Evolutionary conservation across 345 rosid genomes (phyloP).

Genomic region (Atalantia buxifolia): DNA sequence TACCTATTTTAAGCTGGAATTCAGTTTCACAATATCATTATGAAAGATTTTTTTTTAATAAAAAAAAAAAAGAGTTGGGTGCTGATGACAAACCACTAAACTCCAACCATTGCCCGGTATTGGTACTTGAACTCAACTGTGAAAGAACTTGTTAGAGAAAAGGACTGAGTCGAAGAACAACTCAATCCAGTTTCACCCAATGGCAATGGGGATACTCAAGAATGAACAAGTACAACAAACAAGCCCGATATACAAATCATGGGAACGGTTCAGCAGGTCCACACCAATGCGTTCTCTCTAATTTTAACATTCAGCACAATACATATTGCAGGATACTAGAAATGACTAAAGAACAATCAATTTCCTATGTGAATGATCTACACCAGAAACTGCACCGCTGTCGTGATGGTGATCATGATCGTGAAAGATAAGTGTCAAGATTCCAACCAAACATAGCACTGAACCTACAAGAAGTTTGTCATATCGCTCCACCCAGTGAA

Average conservation of each 20-base stretch:
- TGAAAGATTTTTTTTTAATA: too few species aligned
- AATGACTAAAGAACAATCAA: conserved; percentile 42
- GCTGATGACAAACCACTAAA: too few species aligned
- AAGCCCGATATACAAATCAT: background rate
- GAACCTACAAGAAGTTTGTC: conserved; percentile 98
- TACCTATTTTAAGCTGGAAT: too few species aligned
- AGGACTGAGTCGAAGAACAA: background rate
- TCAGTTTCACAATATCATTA: too few species aligned
- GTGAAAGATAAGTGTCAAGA: conserved; percentile 84
- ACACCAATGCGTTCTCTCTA: background rate
- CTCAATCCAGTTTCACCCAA: background rate
- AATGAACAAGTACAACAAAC: background rate
- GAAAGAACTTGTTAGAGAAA: too few species aligned
- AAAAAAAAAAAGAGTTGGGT: too few species aligned
- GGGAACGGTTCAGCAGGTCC: background rate
- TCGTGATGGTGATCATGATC: conserved; percentile 52
- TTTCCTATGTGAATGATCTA: conserved; percentile 62
- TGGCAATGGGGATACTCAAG: background rate
- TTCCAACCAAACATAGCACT: conserved; percentile 88
- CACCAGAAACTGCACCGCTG: conserved; percentile 31
- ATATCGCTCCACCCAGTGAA: conserved; percentile 94
- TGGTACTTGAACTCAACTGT: too few species aligned
- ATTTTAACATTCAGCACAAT: background rate
- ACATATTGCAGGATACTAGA: background rate
- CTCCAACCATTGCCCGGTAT: too few species aligned